Evolutionary conservation across 1,284 basidiomycete species (phyloP), one percentile per base, ranked within the genome.

Genomic region (Fomitiporia mediterranea): DNA sequence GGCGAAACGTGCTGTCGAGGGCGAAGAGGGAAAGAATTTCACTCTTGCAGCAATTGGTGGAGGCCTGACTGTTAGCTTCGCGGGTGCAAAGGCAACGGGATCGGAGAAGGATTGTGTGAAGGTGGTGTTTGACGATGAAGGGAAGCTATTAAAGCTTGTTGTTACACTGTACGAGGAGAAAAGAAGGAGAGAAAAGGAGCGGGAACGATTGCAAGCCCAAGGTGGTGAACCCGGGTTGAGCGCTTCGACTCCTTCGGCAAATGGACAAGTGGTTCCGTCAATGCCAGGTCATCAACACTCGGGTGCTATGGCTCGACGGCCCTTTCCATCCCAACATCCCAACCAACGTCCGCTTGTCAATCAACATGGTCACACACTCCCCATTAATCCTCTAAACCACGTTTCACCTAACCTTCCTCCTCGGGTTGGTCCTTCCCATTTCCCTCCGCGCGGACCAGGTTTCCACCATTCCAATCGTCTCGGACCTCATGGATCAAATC

Each of bases 121-220:
- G 21, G 84, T 81, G 0, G 79, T 84, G 19, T 74, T 85, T 52
- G 86, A 89, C 64, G 79, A 78, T 0, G 83, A 86, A 59, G 81
- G 81, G 9, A 68, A 72, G 62, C 76, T 75, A 60, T 62, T 86
- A 60, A 79, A 75, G 59, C 82, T 82, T 3, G 77, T 86, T 35
- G 61, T 86, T 66, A 80, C 74, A 62, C 81, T 83, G 67, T 63
- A 86, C 60, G 82, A 85, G 8, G 78, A 77, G 43, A 70, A 76
- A 62, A 77, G 76, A 66, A 75, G 72, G 64, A 66, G 71, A 50
- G 79, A 80, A 55, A 82, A 60, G 77, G 79, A 66, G 77, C 74
- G 67, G 65, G 71, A 64, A 69, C 70, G 64, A 50, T 60, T 50
- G 57, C 57, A 32, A 21, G n/a, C 43, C 2, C 51, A 50, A n/a